Conservation (phyloP, 1,284 basidiomycete species). For the Rhodofomes roseus region DNA sequence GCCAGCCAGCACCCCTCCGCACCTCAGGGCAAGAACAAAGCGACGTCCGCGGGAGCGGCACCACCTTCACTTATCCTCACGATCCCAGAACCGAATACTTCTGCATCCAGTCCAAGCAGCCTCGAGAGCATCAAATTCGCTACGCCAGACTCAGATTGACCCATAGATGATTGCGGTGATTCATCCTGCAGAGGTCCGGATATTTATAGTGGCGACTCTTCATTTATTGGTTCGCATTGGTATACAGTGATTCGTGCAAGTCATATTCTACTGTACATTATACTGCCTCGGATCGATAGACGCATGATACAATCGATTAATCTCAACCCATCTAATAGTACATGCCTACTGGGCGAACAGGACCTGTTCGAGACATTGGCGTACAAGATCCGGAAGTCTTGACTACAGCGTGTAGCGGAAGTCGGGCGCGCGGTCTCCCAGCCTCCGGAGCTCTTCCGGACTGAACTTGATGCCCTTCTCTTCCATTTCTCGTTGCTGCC, state of each 20-base stretch:
- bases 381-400: too few species aligned
- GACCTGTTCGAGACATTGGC: too few species aligned
- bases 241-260: background rate
- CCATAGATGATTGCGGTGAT: background rate
- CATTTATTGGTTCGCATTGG: background rate
- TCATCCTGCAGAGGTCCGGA: background rate
- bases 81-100: background rate
- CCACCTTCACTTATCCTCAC: background rate
- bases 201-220: too few species aligned
- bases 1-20: background rate
- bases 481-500: constrained; percentile 12
- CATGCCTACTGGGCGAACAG: too few species aligned
- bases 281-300: background rate
- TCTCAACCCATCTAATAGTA: background rate
- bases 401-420: constrained; percentile 58
- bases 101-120: background rate
- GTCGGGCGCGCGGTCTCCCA: constrained; percentile 31
- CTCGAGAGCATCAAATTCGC: constrained; percentile 1
- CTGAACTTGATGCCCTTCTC: constrained; percentile 11
- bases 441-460: constrained; percentile 37
- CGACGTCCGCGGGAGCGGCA: too few species aligned
- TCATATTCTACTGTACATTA: background rate
- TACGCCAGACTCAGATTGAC: background rate
- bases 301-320: background rate
- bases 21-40: background rate